phyloP scores from a whole-genome alignment of 306 rosid genomes.

The Vigna reflexopilosa region DNA sequence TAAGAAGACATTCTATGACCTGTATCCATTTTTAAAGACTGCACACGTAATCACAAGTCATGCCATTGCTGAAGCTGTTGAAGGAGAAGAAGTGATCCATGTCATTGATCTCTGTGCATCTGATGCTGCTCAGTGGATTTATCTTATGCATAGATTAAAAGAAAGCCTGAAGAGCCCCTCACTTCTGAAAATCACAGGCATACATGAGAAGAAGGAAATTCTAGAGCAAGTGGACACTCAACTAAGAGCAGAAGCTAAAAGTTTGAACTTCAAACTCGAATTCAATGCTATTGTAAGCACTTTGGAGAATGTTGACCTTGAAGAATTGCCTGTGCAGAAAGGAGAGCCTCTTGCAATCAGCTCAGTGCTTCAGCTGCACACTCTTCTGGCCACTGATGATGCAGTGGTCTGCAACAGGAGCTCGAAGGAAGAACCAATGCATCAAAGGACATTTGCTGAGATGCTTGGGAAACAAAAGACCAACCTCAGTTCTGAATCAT shows the following conservation, averaged over 20 bases:
- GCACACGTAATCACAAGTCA: conserved; percentile 62
- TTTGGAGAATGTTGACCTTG: conserved; percentile 61
- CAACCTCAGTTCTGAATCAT: conserved; percentile 49
- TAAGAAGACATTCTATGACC: conserved; percentile 12
- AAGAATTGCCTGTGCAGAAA: conserved; percentile 57
- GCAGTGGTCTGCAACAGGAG: conserved; percentile 31
- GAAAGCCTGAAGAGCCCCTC: conserved; percentile 53
- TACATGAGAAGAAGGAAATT: conserved; percentile 65
- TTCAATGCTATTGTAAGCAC: conserved; percentile 59
- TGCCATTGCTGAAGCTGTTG: conserved; percentile 72
- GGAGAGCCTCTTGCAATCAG: conserved; percentile 81
- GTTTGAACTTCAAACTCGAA: conserved; percentile 57
- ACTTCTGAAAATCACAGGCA: conserved; percentile 63
- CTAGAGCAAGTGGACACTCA: conserved; percentile 55
- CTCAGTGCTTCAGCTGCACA: conserved; percentile 71
- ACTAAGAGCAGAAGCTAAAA: conserved; percentile 63
- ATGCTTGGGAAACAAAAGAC: conserved; percentile 50
- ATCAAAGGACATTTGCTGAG: conserved; percentile 53
- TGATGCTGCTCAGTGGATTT: conserved; percentile 67
- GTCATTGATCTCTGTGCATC: conserved; percentile 68
- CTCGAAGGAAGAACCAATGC: conserved; percentile 39
- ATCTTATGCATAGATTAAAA: conserved; percentile 59
- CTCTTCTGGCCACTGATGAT: conserved; percentile 65
- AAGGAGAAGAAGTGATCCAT: conserved; percentile 63
- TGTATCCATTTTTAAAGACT: conserved; percentile 58